These are phyloP conservation scores for Fusarium buxicola DNA, from an alignment of 2,329 filamentous ascomycete genomes.

Conservation along the genomic window DNA sequence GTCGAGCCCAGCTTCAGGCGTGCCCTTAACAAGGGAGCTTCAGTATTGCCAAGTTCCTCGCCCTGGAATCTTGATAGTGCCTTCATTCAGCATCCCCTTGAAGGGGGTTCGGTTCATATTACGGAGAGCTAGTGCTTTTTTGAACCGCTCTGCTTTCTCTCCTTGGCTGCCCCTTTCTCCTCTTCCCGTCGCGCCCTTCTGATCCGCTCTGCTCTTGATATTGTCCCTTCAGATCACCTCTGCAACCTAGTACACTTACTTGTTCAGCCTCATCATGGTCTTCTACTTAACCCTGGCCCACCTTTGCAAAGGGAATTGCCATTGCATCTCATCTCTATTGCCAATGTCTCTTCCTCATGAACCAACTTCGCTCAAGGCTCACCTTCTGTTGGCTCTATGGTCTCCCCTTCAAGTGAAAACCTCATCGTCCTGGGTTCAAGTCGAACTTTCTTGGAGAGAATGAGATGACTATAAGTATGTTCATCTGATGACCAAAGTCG, in stretches of 20 bases:
- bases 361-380: not conserved
- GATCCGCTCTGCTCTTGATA: not conserved
- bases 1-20: too few relatives aligned
- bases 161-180: not conserved
- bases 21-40: slow-evolving; percentile 32
- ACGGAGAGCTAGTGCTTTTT: slow-evolving; percentile 9
- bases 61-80: slow-evolving; percentile 3
- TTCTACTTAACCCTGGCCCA: slow-evolving; percentile 5
- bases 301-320: slow-evolving; percentile 15
- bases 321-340: slow-evolving; percentile 5
- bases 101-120: not conserved
- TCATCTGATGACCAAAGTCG: not conserved
- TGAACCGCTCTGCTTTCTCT: not conserved
- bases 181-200: not conserved
- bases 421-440: slow-evolving; percentile 1
- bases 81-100: not conserved
- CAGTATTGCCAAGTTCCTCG: slow-evolving; percentile 3
- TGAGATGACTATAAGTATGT: slow-evolving; percentile 33
- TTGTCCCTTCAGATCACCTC: not conserved
- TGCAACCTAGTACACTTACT: not conserved
- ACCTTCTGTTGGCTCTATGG: slow-evolving; percentile 1
- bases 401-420: slow-evolving; percentile 10
- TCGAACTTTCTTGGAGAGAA: not conserved
- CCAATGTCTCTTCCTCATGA: slow-evolving; percentile 18
- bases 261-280: not conserved